Evolutionary conservation across 495 filamentous ascomycete genomes (phyloP), one percentile per base, ranked within the genome.

Genomic region (Neurospora sp.): DNA sequence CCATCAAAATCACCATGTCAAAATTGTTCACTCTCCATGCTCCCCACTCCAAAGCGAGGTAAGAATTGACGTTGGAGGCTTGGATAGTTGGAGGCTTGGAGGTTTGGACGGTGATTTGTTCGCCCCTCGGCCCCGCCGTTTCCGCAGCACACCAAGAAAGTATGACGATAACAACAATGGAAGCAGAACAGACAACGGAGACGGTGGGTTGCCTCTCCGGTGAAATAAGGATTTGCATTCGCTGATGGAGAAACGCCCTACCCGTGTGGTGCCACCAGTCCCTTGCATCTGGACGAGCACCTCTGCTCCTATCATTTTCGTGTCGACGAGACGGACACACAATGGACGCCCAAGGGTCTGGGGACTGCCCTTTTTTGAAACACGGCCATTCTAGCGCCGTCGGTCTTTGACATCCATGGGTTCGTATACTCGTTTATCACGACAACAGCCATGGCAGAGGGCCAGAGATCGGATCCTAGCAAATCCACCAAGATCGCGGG

Each of bases 191-290:
- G 35, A 37, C 35, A 0, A 37, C 20, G 4, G 27, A 53, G 46
- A 27, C 20, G 46, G 53, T 65, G 53, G 53, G 53, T 35, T 65
- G 14, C 53, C 53, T 65, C 53, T 65, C 14, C 22, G 22, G 53
- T 35, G 53, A 4, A 4, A 9, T 65, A 65, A 35, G 31, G 14
- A 41, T 61, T 69, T 38, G 42, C 31, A 20, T 38, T 22, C 31
- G 68, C 44, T 73, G 27, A 27, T 73, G 68, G 61, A 27, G 53
- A 70, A 72, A 72, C 71, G 74, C 75, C 74, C 68, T 76, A 71
- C 75, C 75, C 73, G 74, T 70, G 71, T 75, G 70, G 61, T 73
- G 73, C 41, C 69, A 40, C 70, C 61, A n/a, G 69, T 70, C 72
- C 38, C 72, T 42, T 59, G 69, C 74, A 73, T 73, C 69, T 73